These are phyloP conservation scores for Globisporangium recalcitrans DNA, from an alignment of 352 stramenopile species.

Conservation along the genomic window DNA sequence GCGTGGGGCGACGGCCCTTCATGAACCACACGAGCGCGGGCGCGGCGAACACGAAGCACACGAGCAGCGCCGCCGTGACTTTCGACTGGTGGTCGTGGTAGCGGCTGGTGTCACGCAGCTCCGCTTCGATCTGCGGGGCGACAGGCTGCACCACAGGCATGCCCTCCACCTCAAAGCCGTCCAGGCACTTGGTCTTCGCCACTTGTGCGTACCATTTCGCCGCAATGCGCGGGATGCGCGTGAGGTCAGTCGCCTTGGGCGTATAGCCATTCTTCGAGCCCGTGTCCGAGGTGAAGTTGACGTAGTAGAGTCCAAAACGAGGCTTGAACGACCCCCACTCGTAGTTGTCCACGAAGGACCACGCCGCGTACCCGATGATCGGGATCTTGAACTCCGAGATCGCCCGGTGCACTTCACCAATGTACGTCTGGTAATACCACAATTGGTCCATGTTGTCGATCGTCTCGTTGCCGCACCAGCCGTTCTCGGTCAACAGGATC, in stretches of 20 bases:
- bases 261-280: conserved; percentile 25
- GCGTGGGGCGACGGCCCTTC: conserved; percentile 13
- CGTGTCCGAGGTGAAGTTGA: conserved; percentile 32
- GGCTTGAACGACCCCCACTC: conserved; percentile 87
- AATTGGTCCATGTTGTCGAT: conserved; percentile 47
- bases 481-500: conserved; percentile 48
- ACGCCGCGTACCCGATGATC: conserved; percentile 88
- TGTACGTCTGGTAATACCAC: conserved; percentile 43
- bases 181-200: conserved; percentile 56
- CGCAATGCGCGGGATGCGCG: conserved; percentile 32
- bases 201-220: conserved; percentile 56
- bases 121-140: background rate
- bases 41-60: conserved; percentile 9
- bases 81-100: background rate
- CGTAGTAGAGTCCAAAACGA: conserved; percentile 47
- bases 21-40: conserved; percentile 17
- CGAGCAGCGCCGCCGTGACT: background rate
- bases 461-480: conserved; percentile 43
- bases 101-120: background rate
- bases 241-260: conserved; percentile 22
- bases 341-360: conserved; percentile 94
- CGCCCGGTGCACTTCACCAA: conserved; percentile 42
- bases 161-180: conserved; percentile 13
- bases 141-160: background rate
- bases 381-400: conserved; percentile 41